phyloP scores from a whole-genome alignment of 768 basidiomycete genomes.

The Pisolithus albus region DNA sequence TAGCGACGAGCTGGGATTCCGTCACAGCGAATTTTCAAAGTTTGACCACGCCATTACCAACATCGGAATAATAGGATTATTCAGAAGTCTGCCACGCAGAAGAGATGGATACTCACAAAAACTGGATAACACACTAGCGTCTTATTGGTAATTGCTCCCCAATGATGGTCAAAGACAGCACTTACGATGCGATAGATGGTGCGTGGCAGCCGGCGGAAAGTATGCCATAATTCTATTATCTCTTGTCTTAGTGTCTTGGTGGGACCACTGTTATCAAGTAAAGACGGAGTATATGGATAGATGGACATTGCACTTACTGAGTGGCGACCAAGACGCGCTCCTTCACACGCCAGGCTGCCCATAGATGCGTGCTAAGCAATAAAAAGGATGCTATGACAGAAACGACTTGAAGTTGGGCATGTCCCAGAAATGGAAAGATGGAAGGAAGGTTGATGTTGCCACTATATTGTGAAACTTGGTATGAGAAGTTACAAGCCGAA shows the following conservation, averaged over 20 bases:
- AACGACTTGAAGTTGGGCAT: constrained; percentile 74
- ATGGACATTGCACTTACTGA: constrained; percentile 13
- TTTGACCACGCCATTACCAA: no score
- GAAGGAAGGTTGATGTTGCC: constrained; percentile 74
- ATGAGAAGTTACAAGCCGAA: background rate
- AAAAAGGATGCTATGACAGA: constrained; percentile 66
- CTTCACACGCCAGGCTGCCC: constrained; percentile 55
- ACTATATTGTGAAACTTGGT: constrained; percentile 29
- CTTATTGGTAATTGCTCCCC: constrained; percentile 6
- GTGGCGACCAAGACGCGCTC: constrained; percentile 64
- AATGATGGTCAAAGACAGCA: constrained; percentile 12
- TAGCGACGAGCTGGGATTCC: constrained; percentile 56
- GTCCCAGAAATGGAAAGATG: constrained; percentile 68
- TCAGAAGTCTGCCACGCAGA: background rate
- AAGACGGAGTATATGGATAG: background rate
- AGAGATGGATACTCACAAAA: constrained; percentile 50
- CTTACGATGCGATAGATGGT: constrained; percentile 78
- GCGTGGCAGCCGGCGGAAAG: constrained; percentile 60
- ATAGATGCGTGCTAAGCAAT: constrained; percentile 57
- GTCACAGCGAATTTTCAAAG: background rate
- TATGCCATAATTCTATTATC: constrained; percentile 63
- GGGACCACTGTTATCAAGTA: constrained; percentile 3
- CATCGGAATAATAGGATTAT: background rate
- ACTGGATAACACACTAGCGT: constrained; percentile 66
- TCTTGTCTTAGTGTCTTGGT: constrained; percentile 34